phyloP scores from a whole-genome alignment of 2,329 filamentous ascomycete species.

The Phaeosphaeria sp. region DNA sequence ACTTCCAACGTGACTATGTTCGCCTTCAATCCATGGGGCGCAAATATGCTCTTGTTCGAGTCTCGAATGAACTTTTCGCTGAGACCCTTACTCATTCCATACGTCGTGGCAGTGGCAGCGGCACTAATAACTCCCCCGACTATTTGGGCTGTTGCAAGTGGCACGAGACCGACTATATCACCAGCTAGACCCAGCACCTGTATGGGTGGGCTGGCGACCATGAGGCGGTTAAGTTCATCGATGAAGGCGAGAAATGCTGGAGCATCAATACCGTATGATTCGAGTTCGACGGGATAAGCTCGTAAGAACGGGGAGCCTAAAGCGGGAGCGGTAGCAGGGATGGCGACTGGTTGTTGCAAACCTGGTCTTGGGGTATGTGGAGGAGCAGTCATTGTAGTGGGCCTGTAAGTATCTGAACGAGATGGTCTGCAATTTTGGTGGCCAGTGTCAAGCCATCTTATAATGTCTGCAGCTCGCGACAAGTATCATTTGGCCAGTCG shows the following conservation, averaged over 20 bases:
- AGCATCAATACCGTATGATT: not conserved
- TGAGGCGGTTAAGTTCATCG: slow-evolving; percentile 7
- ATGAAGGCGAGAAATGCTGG: slow-evolving; percentile 6
- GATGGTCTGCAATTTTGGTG: not conserved
- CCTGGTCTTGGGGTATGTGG: not conserved
- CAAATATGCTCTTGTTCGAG: slow-evolving; percentile 6
- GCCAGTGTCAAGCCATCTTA: too few species aligned
- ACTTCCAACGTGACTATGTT: slow-evolving; percentile 9
- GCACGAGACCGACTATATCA: slow-evolving; percentile 2
- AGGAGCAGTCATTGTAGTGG: not conserved
- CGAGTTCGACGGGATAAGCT: slow-evolving; percentile 8
- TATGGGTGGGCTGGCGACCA: slow-evolving; percentile 7
- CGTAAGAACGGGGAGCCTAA: slow-evolving; percentile 9
- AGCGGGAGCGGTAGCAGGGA: slow-evolving; percentile 3
- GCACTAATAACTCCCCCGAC: not conserved
- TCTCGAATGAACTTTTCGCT: slow-evolving; percentile 1
- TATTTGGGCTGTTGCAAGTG: slow-evolving; percentile 6
- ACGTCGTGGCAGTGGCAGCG: not conserved
- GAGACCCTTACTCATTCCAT: slow-evolving; percentile 4
- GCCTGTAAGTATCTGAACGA: not conserved
- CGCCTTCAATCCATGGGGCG: slow-evolving; percentile 1
- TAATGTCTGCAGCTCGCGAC: not conserved
- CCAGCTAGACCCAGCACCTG: slow-evolving; percentile 1
- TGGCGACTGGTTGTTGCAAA: slow-evolving; percentile 5
- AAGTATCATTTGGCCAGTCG: not conserved